Evolutionary conservation across 805 yeast genomes (phyloP).

Genomic region (Saccharomycopsis sp.): DNA sequence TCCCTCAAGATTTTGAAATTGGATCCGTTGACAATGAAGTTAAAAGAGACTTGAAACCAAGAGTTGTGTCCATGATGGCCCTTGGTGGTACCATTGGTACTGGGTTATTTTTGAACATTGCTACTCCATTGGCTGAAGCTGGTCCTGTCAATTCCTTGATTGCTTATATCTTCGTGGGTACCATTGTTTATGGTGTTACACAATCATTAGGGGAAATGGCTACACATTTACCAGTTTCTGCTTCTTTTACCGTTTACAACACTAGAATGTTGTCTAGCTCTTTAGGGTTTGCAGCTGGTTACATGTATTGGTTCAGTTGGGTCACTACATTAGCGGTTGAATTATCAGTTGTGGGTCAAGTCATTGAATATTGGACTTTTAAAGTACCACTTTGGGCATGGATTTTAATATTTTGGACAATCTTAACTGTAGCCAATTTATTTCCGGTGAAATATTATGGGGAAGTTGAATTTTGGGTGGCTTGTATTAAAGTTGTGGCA

Average conservation of each 20-base stretch:
- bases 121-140: slow-evolving; percentile 44
- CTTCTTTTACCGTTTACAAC: slow-evolving; percentile 57
- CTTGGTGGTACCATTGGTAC: slow-evolving; percentile 73
- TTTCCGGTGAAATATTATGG: slow-evolving; percentile 52
- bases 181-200: slow-evolving; percentile 52
- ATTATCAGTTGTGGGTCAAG: slow-evolving; percentile 49
- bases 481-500: slow-evolving; percentile 46
- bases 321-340: slow-evolving; percentile 62
- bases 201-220: slow-evolving; percentile 73
- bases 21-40: slow-evolving; percentile 36
- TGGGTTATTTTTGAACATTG: slow-evolving; percentile 58
- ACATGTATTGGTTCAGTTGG: slow-evolving; percentile 70
- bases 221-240: slow-evolving; percentile 57
- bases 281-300: slow-evolving; percentile 61
- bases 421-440: slow-evolving; percentile 38
- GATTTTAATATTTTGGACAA: slow-evolving; percentile 47
- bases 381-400: slow-evolving; percentile 55
- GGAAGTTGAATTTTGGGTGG: slow-evolving; percentile 53
- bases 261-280: slow-evolving; percentile 59
- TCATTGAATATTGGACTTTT: slow-evolving; percentile 46
- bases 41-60: slow-evolving; percentile 49
- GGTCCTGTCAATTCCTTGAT: slow-evolving; percentile 63
- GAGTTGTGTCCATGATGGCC: slow-evolving; percentile 67
- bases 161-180: slow-evolving; percentile 55
- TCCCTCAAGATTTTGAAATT: slow-evolving; percentile 26